Evolutionary conservation across 2,329 filamentous ascomycete species (phyloP).

Genomic region (Cladophialophora chaetospira): DNA sequence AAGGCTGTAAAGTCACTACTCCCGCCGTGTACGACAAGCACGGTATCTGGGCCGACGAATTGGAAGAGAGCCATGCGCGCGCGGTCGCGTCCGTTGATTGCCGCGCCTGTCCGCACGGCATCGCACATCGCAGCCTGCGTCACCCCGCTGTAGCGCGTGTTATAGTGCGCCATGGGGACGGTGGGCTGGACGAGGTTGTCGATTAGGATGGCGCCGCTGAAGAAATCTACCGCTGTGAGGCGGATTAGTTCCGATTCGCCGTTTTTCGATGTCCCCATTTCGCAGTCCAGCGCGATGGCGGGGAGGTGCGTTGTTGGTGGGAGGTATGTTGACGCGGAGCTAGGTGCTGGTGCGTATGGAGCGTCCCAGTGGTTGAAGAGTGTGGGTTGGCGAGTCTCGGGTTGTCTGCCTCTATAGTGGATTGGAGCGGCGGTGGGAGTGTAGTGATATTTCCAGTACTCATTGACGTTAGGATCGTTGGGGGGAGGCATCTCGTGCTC

Average conservation of each 20-base stretch:
- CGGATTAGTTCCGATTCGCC: slow-evolving; percentile 57
- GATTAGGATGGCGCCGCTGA: slow-evolving; percentile 50
- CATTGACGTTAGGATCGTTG: slow-evolving; percentile 1
- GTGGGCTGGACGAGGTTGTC: slow-evolving; percentile 55
- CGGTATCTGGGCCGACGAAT: slow-evolving; percentile 50
- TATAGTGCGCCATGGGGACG: slow-evolving; percentile 51
- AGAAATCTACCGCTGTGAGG: slow-evolving; percentile 55
- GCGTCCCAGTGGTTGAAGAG: not conserved
- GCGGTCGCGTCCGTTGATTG: slow-evolving; percentile 29
- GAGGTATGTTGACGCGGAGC: not conserved
- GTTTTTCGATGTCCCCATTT: slow-evolving; percentile 53
- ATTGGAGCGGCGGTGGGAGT: not conserved
- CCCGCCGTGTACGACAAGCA: slow-evolving; percentile 53
- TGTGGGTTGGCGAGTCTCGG: not conserved
- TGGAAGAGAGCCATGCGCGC: slow-evolving; percentile 49
- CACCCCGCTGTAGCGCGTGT: slow-evolving; percentile 56
- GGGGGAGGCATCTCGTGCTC: slow-evolving; percentile 4
- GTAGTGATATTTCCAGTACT: slow-evolving; percentile 15
- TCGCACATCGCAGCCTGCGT: slow-evolving; percentile 43
- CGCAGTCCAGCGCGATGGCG: slow-evolving; percentile 56
- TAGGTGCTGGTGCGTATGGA: not conserved
- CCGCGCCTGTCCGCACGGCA: slow-evolving; percentile 34
- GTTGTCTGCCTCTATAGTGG: not conserved
- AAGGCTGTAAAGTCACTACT: slow-evolving; percentile 48
- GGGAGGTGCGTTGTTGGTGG: not conserved